Evolutionary conservation across 2,329 filamentous ascomycete species (phyloP), one percentile per base, ranked within the genome.

Genomic region (Nigrospora oryzae): DNA sequence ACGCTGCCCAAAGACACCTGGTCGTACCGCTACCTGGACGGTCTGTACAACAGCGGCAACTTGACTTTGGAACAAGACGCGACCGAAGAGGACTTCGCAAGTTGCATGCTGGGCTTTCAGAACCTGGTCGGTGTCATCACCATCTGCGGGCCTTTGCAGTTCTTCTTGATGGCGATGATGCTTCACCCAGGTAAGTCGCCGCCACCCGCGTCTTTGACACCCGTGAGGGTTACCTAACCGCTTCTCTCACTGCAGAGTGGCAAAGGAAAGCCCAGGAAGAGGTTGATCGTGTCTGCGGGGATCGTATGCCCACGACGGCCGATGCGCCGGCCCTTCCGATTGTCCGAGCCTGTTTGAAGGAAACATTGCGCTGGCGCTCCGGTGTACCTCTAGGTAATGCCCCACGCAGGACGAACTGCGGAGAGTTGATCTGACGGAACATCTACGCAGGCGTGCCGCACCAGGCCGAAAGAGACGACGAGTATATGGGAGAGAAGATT

Each of bases 311-410:
- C 0, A 70, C 61, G 13, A 66, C 73, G 32, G 61, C 63, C 8
- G 74, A 81, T 52, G 71, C 69, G 51, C 60, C 70, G 2, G 58
- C 69, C 14, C 59, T 81, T 16, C 76, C 77, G 1, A 74, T 66
- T 0, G 66, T 79, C 11, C 64, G 75, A 14, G 76, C 76, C 2
- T 74, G 74, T 36, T 60, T 80, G 23, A 78, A 80, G 58, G 77
- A 81, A 59, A 75, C 73, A 13, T 56, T 78, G n/a, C 63, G 77
- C 38, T 80, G 76, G 76, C 64, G 74, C 42, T 77, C 75, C 5
- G 69, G 74, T 33, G 73, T 79, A 5, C 74, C 75, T 11, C 62
- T 75, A 4, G 70, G 70, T 69, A 51, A 28, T 28, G 2, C 23
- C 23, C 23, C 23, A 10, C 23, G 8, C 23, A 23, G 19, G 4